phyloP scores from a whole-genome alignment of 345 rosid genomes.

The Melaleuca quinquenervia region DNA sequence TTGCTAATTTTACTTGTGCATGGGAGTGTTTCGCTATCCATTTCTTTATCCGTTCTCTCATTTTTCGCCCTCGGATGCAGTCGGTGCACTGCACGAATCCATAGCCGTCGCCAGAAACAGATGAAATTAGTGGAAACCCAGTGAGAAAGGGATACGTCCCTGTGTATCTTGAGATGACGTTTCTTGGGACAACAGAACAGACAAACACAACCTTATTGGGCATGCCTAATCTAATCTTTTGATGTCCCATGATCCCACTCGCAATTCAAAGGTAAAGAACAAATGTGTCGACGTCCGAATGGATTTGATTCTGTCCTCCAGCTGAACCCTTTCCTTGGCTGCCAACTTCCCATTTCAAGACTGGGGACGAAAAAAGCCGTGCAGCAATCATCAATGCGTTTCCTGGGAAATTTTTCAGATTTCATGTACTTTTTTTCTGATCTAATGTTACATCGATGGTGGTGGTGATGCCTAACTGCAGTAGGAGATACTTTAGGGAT shows the following conservation, averaged over 20 bases:
- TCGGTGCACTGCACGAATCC: background rate
- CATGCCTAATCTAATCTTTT: background rate
- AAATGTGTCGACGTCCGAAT: background rate
- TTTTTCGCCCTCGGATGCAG: background rate
- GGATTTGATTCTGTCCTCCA: background rate
- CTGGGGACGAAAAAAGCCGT: background rate
- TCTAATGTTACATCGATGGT: too few relatives aligned
- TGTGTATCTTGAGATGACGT: background rate
- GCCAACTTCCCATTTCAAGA: background rate
- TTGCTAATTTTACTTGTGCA: background rate
- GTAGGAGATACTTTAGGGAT: too few relatives aligned
- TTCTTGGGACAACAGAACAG: background rate
- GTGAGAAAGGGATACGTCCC: background rate
- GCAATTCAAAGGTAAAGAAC: background rate
- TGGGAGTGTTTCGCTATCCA: background rate
- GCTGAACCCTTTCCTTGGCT: background rate
- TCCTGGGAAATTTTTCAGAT: background rate
- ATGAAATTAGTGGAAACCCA: background rate
- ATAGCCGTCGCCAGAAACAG: background rate
- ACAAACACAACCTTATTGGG: background rate
- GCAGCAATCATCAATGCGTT: background rate
- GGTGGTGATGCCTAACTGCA: too few relatives aligned
- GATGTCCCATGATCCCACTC: background rate
- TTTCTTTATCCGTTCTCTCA: background rate
- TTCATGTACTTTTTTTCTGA: too few relatives aligned